Percentiles rank a stretch among this genome's conserved stretches.
Evolutionary conservation across 2,329 filamentous ascomycete genomes (phyloP).

Genomic region (Podosphaera xanthii): DNA sequence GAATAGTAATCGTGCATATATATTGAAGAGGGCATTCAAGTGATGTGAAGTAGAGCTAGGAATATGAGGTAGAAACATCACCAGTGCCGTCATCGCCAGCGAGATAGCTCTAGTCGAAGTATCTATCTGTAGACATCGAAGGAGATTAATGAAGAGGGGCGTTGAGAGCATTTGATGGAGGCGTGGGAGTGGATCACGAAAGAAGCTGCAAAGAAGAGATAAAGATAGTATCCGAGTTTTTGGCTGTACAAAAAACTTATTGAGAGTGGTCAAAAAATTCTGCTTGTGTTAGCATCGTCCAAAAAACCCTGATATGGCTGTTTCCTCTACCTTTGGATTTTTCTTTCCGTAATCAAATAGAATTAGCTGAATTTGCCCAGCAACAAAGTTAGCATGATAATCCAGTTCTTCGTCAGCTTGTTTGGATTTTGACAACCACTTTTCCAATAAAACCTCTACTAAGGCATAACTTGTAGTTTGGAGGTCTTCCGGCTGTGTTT

Average conservation of each 20-base stretch:
- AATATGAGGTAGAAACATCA: conserved; percentile 68
- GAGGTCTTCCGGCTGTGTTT: conserved; percentile 22
- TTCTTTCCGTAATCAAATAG: conserved; percentile 31
- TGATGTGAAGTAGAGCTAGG: conserved; percentile 46
- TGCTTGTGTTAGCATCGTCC: conserved; percentile 16
- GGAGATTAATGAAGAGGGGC: conserved; percentile 44
- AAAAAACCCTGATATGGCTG: background rate
- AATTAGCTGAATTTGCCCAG: conserved; percentile 22
- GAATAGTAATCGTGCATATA: conserved; percentile 59
- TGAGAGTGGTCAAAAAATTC: conserved; percentile 42
- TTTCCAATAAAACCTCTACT: conserved; percentile 29
- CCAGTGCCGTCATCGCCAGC: conserved; percentile 47
- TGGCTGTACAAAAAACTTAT: conserved; percentile 41
- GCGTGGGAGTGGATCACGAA: conserved; percentile 58
- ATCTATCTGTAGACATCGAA: conserved; percentile 54
- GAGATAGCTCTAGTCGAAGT: conserved; percentile 59
- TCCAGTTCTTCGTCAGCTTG: conserved; percentile 20
- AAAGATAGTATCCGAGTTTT: conserved; percentile 40
- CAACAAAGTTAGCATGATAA: conserved; percentile 23
- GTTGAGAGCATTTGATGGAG: conserved; percentile 50
- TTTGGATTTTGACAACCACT: conserved; percentile 29
- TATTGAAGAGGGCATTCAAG: conserved; percentile 54
- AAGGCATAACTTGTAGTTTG: conserved; percentile 25
- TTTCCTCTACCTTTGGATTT: conserved; percentile 33
- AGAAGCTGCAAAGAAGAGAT: conserved; percentile 46